These are phyloP conservation scores for Closterium sp. DNA, from an alignment of 139 green algal species.

Conservation along the genomic window DNA sequence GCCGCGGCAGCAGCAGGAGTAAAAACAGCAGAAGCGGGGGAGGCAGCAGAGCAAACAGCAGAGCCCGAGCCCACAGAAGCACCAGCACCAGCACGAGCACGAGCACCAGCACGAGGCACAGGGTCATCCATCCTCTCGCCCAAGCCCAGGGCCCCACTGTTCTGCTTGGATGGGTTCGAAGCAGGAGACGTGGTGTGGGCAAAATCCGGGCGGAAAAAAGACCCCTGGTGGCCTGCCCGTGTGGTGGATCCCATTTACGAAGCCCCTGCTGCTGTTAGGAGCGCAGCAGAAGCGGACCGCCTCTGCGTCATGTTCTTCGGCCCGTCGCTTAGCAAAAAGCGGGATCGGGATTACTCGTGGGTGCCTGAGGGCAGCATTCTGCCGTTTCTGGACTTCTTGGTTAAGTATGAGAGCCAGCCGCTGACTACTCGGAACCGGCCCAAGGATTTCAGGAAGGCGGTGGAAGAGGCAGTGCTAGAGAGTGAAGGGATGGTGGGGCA, in stretches of 20 bases:
- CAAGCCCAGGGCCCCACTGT: background rate
- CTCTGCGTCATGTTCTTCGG: slow-evolving; percentile 48
- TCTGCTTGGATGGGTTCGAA: slow-evolving; percentile 26
- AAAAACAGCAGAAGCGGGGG: background rate
- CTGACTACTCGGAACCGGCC: slow-evolving; percentile 1
- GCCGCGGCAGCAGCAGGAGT: too few species aligned
- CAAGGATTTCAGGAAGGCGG: slow-evolving; percentile 2
- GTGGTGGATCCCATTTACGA: slow-evolving; percentile 37
- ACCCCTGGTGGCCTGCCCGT: slow-evolving; percentile 39
- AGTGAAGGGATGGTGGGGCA: background rate
- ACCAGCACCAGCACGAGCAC: background rate
- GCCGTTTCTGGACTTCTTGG: slow-evolving; percentile 32
- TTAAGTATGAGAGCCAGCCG: slow-evolving; percentile 24
- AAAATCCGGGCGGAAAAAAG: slow-evolving; percentile 41
- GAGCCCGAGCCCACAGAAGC: background rate
- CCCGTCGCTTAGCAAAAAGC: slow-evolving; percentile 6
- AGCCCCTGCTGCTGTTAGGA: slow-evolving; percentile 27
- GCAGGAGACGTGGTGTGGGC: slow-evolving; percentile 43
- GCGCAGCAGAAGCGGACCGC: background rate
- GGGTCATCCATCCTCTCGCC: background rate
- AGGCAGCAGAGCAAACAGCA: background rate
- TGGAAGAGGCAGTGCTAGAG: slow-evolving; percentile 20
- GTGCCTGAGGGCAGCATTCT: slow-evolving; percentile 40
- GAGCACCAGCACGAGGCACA: background rate
- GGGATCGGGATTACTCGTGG: slow-evolving; percentile 42